phyloP scores from a whole-genome alignment of 768 basidiomycete genomes.

The Neoboletus brunneissimus region DNA sequence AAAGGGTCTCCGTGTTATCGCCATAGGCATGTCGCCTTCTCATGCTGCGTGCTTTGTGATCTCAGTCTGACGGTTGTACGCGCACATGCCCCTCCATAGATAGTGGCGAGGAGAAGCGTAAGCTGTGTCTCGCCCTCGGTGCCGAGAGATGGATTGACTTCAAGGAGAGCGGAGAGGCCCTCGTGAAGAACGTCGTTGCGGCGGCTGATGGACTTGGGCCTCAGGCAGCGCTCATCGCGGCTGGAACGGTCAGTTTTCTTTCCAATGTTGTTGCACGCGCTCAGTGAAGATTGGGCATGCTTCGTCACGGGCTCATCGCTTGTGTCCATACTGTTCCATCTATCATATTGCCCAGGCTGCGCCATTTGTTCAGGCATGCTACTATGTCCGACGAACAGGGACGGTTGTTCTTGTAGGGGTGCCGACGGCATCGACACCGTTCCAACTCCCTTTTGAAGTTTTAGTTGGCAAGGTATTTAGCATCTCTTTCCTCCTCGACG shows the following conservation, averaged over 20 bases:
- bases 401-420: slow-evolving; percentile 42
- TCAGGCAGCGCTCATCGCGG: slow-evolving; percentile 33
- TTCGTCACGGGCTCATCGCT: neutral
- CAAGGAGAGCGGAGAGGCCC: slow-evolving; percentile 35
- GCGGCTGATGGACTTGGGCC: slow-evolving; percentile 45
- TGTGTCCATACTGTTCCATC: neutral
- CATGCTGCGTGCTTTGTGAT: neutral
- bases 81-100: slow-evolving; percentile 25
- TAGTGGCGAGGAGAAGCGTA: slow-evolving; percentile 40
- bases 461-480: slow-evolving; percentile 28
- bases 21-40: slow-evolving; percentile 30
- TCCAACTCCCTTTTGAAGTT: slow-evolving; percentile 31
- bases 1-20: slow-evolving; percentile 45
- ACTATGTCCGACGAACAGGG: slow-evolving; percentile 44
- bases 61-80: neutral
- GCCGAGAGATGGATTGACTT: slow-evolving; percentile 48
- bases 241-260: slow-evolving; percentile 16
- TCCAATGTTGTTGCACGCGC: neutral
- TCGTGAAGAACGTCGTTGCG: slow-evolving; percentile 37
- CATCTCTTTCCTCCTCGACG: neutral
- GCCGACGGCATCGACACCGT: slow-evolving; percentile 26
- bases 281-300: neutral
- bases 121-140: slow-evolving; percentile 38
- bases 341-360: slow-evolving; percentile 16
- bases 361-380: slow-evolving; percentile 43